Conservation (phyloP, 371 early-diverging fungal genomes). For the Mucor circinelloides region DNA sequence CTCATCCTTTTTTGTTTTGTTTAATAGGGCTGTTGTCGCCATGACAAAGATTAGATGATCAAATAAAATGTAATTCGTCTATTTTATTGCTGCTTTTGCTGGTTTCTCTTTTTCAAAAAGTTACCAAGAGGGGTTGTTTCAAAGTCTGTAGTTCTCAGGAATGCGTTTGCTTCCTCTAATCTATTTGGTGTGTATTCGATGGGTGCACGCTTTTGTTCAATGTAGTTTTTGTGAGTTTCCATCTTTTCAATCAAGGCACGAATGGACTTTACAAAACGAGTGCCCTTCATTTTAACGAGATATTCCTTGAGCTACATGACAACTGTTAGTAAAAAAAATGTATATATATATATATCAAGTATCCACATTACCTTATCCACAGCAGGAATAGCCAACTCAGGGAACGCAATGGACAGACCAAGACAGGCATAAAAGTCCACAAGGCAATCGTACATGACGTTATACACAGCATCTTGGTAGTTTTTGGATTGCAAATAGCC, state of each 20-base stretch:
- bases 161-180: conserved; percentile 60
- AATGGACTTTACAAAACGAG: conserved; percentile 74
- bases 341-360: too few relatives aligned
- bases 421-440: conserved; percentile 80
- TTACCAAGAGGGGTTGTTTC: conserved; percentile 68
- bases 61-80: neutral
- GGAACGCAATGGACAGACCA: conserved; percentile 88
- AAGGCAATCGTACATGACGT: conserved; percentile 68
- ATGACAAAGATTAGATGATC: neutral
- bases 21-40: neutral
- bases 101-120: conserved; percentile 46
- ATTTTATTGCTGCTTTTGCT: conserved; percentile 12
- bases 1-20: neutral
- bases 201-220: conserved; percentile 73
- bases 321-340: neutral
- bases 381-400: conserved; percentile 83
- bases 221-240: conserved; percentile 76
- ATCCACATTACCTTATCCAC: conserved; percentile 71
- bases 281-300: conserved; percentile 54
- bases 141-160: conserved; percentile 53
- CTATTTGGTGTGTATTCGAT: conserved; percentile 82
- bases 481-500: conserved; percentile 77
- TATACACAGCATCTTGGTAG: conserved; percentile 76
- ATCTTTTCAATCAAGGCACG: conserved; percentile 81
- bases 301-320: conserved; percentile 55